Base-by-base conservation (phyloP, 192 early-diverging fungal genomes). In the Coemansia umbellata region DNA sequence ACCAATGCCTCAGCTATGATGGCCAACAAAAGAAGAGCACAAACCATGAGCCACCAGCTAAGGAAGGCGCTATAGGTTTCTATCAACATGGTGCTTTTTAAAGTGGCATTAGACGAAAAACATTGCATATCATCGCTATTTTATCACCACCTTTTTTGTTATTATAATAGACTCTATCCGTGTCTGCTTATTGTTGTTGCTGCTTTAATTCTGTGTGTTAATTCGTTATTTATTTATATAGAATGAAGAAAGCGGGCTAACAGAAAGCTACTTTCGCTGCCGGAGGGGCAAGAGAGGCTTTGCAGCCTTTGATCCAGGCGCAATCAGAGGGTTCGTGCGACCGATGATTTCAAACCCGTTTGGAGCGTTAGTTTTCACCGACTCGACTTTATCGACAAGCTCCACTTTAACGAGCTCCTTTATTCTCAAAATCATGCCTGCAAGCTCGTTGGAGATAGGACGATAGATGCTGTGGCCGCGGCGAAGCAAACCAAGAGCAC, bases 371-470 rank as follows among this genome's bases (percentile, higher is more conserved):
- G 37, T 56, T 35, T 63, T 66, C 15, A 55, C 11, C 11, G 68
- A 55, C 39, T 55, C 52, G 3, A 58, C 58, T 21, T 56, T 45
- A 15, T 72, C 74, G 18, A 78, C 74, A 22, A 78, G 41, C 49
- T 78, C 76, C 1, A 88, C 63, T 22, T 66, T 60, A 10, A 88
- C 74, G 2, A 88, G 56, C 52, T 88, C 86, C 50, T 82, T 78
- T 17, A 85, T 55, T 66, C 80, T 85, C 24, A 88, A 47, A 10
- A 88, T 69, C 44, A 69, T 69, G n/a, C 84, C 86, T 3, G 84
- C 86, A 8, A 65, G 42, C 26, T 72, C 53, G 31, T 78, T 76
- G 14, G 59, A 63, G 4, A 85, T 79, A 5, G 63, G 64, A 18
- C 74, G 58, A 64, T 80, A 84, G 5, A 84, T 78, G 4, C 81